These are phyloP conservation scores for Hypsizygus ulmarius DNA, from an alignment of 1,284 basidiomycete genomes.

Conservation along the genomic window DNA sequence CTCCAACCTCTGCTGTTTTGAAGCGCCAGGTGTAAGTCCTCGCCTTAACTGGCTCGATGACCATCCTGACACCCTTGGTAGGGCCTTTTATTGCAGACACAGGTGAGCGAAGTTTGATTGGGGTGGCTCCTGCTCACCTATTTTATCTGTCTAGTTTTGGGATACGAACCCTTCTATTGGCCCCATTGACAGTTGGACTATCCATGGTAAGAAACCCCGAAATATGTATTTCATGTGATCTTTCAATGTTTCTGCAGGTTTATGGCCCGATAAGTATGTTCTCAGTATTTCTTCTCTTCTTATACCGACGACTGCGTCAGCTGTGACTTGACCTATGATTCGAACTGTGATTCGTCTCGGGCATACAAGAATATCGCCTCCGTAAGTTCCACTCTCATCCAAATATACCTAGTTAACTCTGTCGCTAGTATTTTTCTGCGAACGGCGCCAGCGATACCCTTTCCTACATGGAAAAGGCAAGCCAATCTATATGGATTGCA, in stretches of 20 bases:
- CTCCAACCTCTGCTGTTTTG: slow-evolving; percentile 49
- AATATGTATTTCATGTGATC: slow-evolving; percentile 1
- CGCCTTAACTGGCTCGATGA: background rate
- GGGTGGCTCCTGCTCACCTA: background rate
- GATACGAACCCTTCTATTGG: slow-evolving; percentile 62
- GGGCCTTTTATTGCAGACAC: slow-evolving; percentile 64
- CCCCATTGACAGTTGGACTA: slow-evolving; percentile 69
- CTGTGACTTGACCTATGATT: slow-evolving; percentile 64
- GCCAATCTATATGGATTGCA: background rate
- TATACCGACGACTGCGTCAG: slow-evolving; percentile 32
- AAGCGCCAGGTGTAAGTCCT: slow-evolving; percentile 44
- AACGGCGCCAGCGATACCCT: slow-evolving; percentile 63
- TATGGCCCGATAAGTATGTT: slow-evolving; percentile 69
- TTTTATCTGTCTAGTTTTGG: slow-evolving; percentile 48
- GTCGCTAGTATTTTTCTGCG: slow-evolving; percentile 49
- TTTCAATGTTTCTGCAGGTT: slow-evolving; percentile 37
- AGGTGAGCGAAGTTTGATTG: slow-evolving; percentile 35
- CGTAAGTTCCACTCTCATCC: slow-evolving; percentile 31
- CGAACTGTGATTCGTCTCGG: slow-evolving; percentile 65
- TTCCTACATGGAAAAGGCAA: slow-evolving; percentile 61
- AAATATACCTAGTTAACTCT: background rate
- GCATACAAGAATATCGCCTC: slow-evolving; percentile 55
- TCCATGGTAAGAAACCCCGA: slow-evolving; percentile 52
- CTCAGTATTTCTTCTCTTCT: background rate
- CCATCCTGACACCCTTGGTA: slow-evolving; percentile 22